These are phyloP conservation scores for Fusarium sambucinum DNA, from an alignment of 2,329 filamentous ascomycete species.

Conservation along the genomic window DNA sequence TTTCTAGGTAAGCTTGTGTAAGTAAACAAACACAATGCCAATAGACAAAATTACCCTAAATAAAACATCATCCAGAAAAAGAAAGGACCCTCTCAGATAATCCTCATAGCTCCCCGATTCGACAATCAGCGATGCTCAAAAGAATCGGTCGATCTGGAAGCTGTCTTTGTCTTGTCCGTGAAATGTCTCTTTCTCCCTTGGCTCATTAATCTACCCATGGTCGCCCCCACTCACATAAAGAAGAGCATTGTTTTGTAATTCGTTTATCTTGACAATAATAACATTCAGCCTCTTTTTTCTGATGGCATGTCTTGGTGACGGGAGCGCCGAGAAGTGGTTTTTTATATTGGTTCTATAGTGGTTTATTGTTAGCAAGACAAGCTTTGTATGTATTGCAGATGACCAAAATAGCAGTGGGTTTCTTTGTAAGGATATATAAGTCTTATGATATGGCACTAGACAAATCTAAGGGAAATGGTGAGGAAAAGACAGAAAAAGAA, in stretches of 20 bases:
- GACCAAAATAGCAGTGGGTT: not conserved
- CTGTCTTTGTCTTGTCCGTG: not conserved
- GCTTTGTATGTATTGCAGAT: not conserved
- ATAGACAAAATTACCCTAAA: not conserved
- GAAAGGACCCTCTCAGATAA: not conserved
- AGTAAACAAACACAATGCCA: not conserved
- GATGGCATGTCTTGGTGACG: conserved; percentile 13
- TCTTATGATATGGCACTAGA: not conserved
- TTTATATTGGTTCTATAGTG: not conserved
- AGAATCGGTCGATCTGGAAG: conserved; percentile 32
- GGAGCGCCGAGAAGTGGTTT: conserved; percentile 1
- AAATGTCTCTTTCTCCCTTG: conserved; percentile 28
- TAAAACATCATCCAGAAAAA: not conserved
- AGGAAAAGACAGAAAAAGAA: not conserved
- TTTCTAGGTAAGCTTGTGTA: not conserved
- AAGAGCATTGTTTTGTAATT: conserved; percentile 1
- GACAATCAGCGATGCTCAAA: conserved; percentile 1
- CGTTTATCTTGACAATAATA: conserved; percentile 20
- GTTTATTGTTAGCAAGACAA: conserved; percentile 2
- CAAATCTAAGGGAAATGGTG: too few species aligned
- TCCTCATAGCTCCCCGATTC: not conserved
- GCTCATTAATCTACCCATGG: conserved; percentile 6
- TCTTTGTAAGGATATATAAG: not conserved
- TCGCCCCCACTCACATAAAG: conserved; percentile 5
- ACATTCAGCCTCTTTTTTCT: conserved; percentile 18